phyloP scores from a whole-genome alignment of 2,329 filamentous ascomycete genomes.

The Neobulgaria alba region DNA sequence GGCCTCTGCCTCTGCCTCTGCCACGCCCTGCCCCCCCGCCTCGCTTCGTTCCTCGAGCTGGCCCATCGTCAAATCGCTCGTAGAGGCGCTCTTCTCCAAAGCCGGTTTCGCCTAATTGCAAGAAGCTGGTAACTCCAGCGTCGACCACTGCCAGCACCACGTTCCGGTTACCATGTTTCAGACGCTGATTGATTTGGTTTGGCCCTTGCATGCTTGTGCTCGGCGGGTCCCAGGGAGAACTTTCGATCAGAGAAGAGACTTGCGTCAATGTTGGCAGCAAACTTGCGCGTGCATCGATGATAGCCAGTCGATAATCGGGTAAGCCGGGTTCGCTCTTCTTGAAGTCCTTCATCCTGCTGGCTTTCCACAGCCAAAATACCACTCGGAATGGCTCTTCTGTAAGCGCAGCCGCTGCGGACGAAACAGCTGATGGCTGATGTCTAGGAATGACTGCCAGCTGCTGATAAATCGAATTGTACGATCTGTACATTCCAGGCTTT shows the following conservation, averaged over 20 bases:
- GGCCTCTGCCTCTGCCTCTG: conserved; percentile 17
- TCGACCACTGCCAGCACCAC: conserved; percentile 85
- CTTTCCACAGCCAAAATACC: conserved; percentile 77
- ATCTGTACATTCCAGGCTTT: conserved; percentile 54
- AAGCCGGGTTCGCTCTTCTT: conserved; percentile 69
- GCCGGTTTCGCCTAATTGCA: conserved; percentile 69
- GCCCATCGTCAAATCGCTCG: conserved; percentile 41
- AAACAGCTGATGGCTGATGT: conserved; percentile 47
- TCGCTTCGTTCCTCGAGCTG: conserved; percentile 31
- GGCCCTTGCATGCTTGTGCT: conserved; percentile 31
- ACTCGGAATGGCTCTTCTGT: conserved; percentile 53
- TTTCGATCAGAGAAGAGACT: conserved; percentile 61
- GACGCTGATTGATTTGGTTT: conserved; percentile 59
- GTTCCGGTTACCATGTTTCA: conserved; percentile 79
- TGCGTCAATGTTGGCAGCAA: conserved; percentile 65
- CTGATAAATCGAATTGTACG: conserved; percentile 64
- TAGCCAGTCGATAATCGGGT: conserved; percentile 78
- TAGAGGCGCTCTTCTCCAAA: conserved; percentile 71
- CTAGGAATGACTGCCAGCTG: conserved; percentile 66
- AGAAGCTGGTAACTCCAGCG: conserved; percentile 79
- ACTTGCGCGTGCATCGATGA: conserved; percentile 67
- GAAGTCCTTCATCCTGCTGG: conserved; percentile 49
- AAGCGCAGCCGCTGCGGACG: conserved; percentile 26
- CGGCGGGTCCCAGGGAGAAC: conserved; percentile 61
- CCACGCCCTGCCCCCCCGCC: conserved; percentile 32